A percentile compares a stretch with the other conserved stretches of the same genome.
These are phyloP conservation scores for Xenoacremonium recifei DNA, from an alignment of 2,329 filamentous ascomycete species.

Conservation along the genomic window DNA sequence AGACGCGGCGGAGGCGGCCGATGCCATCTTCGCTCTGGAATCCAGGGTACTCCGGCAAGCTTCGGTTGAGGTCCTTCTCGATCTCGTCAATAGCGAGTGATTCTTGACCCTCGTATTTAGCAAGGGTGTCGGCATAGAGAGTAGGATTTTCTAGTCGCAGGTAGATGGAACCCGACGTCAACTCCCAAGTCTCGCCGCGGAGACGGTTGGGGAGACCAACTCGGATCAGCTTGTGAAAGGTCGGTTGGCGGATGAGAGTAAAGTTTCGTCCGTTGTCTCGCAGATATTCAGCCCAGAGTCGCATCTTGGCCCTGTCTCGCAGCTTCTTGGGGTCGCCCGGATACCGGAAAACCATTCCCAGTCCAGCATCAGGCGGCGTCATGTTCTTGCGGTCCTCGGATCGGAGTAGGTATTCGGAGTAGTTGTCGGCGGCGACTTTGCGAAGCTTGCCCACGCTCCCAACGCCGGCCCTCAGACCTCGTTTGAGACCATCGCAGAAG, in stretches of 20 bases:
- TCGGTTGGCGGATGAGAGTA: conserved; percentile 90
- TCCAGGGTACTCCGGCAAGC: conserved; percentile 93
- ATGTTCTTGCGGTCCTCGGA: conserved; percentile 60
- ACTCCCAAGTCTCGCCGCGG: conserved; percentile 92
- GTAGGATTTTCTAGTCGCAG: conserved; percentile 82
- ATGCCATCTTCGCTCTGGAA: conserved; percentile 98
- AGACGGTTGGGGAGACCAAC: conserved; percentile 93
- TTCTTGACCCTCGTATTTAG: conserved; percentile 79
- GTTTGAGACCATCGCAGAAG: conserved; percentile 95
- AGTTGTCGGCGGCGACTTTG: conserved; percentile 77
- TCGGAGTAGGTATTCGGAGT: conserved; percentile 80
- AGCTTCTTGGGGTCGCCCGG: conserved; percentile 93
- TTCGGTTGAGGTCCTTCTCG: conserved; percentile 95
- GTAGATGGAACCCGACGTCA: conserved; percentile 89
- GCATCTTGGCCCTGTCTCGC: conserved; percentile 93
- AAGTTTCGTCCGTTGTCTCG: conserved; percentile 92
- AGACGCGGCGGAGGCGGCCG: conserved; percentile 78
- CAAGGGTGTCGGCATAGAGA: conserved; percentile 78
- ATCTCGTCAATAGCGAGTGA: conserved; percentile 98
- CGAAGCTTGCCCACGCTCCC: conserved; percentile 85
- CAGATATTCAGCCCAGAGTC: conserved; percentile 94
- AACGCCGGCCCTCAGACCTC: conserved; percentile 80
- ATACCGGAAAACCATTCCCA: conserved; percentile 91
- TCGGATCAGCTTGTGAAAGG: conserved; percentile 95
- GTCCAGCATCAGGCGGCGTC: conserved; percentile 75